phyloP scores from a whole-genome alignment of 306 rosid genomes.

The Fragaria vesca region DNA sequence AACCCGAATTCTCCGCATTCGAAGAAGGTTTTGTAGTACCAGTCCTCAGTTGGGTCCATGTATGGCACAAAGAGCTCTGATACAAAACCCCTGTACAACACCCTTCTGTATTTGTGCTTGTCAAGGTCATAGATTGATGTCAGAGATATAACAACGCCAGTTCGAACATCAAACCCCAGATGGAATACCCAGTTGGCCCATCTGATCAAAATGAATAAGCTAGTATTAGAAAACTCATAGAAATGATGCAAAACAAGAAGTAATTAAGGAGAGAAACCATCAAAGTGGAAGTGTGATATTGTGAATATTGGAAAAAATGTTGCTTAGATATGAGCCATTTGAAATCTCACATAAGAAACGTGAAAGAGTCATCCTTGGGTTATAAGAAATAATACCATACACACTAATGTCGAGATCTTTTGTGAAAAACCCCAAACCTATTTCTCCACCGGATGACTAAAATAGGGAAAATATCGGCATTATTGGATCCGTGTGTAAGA shows the following conservation, averaged over 20 bases:
- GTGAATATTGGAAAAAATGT: no score
- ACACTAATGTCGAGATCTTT: no score
- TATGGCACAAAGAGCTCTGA: slow-evolving; percentile 56
- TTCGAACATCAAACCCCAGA: slow-evolving; percentile 40
- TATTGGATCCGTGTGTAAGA: no score
- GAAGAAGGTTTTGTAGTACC: slow-evolving; percentile 50
- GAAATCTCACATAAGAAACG: no score
- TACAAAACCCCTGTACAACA: slow-evolving; percentile 52
- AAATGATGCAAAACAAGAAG: no score
- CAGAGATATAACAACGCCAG: slow-evolving; percentile 51
- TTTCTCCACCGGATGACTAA: no score
- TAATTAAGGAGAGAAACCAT: no score
- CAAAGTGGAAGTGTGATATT: no score
- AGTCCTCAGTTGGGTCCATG: slow-evolving; percentile 59
- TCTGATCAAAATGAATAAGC: slow-evolving; percentile 15
- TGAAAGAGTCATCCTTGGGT: no score
- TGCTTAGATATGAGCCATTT: no score
- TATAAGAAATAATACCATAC: no score
- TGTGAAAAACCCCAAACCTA: no score
- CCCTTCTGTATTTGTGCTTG: slow-evolving; percentile 33
- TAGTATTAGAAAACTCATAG: neutral
- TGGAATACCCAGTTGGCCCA: slow-evolving; percentile 59
- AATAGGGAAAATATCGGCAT: fast-evolving
- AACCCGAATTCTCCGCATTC: slow-evolving; percentile 53
- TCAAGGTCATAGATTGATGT: slow-evolving; percentile 57